Conservation (phyloP, 371 early-diverging fungal genomes). For the Mucor circinelloides region DNA sequence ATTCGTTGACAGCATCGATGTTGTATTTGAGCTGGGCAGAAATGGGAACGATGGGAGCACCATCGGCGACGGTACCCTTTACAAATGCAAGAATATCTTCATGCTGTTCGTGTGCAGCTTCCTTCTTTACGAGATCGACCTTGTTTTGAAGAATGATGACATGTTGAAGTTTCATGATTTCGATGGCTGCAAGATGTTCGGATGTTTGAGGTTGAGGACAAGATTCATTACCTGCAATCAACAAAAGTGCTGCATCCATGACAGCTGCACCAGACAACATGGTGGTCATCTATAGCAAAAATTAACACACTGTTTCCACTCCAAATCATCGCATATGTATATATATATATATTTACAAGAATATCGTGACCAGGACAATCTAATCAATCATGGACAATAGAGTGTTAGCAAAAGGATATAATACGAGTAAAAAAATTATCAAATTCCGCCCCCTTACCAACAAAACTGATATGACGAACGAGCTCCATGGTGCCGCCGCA, state of each 20-base stretch:
- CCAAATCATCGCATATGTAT: background rate
- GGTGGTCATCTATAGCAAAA: slow-evolving; percentile 89
- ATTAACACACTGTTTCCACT: background rate
- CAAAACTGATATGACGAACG: slow-evolving; percentile 98
- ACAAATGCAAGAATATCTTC: slow-evolving; percentile 95
- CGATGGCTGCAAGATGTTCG: slow-evolving; percentile 99
- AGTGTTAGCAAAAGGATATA: too few relatives aligned
- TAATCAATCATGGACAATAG: background rate
- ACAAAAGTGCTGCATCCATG: slow-evolving; percentile 99
- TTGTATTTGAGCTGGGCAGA: slow-evolving; percentile 99
- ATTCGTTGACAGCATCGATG: slow-evolving; percentile 99
- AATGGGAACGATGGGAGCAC: slow-evolving; percentile 99
- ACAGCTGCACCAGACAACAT: slow-evolving; percentile 99
- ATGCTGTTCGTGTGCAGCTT: slow-evolving; percentile 95
- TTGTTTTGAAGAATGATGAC: slow-evolving; percentile 99
- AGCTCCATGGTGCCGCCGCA: slow-evolving; percentile 91
- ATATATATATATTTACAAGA: slow-evolving; percentile 66
- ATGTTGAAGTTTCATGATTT: slow-evolving; percentile 99
- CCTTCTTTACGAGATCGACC: slow-evolving; percentile 98
- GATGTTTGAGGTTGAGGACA: slow-evolving; percentile 99
- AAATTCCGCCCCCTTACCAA: slow-evolving; percentile 41
- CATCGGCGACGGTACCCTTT: slow-evolving; percentile 94
- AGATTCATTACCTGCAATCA: slow-evolving; percentile 99
- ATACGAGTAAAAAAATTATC: too few relatives aligned
- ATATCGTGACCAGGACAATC: slow-evolving; percentile 99